phyloP scores from a whole-genome alignment of 495 filamentous ascomycete genomes.

The Hypomontagnella submonticulosa region DNA sequence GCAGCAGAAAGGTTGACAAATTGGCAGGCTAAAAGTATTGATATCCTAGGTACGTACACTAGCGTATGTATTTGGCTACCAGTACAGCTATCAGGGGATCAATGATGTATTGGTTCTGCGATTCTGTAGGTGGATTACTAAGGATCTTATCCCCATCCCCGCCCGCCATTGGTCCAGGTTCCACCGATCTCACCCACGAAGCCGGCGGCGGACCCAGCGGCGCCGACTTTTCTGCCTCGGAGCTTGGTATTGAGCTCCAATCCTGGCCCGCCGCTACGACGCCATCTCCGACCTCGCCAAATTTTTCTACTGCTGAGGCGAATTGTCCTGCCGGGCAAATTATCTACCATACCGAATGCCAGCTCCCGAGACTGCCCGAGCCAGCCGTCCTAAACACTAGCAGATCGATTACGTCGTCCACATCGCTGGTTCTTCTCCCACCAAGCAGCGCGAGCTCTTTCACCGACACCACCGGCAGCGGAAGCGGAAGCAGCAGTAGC shows the following conservation, averaged over 20 bases:
- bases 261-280: constrained; percentile 26
- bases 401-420: background rate
- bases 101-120: constrained; percentile 39
- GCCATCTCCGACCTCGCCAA: constrained; percentile 7
- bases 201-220: constrained; percentile 40
- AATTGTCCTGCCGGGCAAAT: constrained; percentile 1
- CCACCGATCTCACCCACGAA: constrained; percentile 33
- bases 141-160: constrained; percentile 42
- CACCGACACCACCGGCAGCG: constrained; percentile 4
- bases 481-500: constrained; percentile 4
- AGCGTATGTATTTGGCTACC: too few species aligned
- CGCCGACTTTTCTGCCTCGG: constrained; percentile 39
- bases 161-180: constrained; percentile 29
- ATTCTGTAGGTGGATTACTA: constrained; percentile 49
- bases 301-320: background rate
- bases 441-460: constrained; percentile 16
- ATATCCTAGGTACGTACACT: too few species aligned
- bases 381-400: background rate
- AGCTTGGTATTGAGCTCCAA: constrained; percentile 29
- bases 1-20: too few species aligned
- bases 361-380: constrained; percentile 15
- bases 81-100: constrained; percentile 2
- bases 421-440: constrained; percentile 5
- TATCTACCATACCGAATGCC: background rate
- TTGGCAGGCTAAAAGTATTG: too few species aligned